Percentiles rank a stretch among this genome's conserved stretches.
These are phyloP conservation scores for Paecilomyces sp. DNA, from an alignment of 2,329 filamentous ascomycete genomes.

Conservation along the genomic window DNA sequence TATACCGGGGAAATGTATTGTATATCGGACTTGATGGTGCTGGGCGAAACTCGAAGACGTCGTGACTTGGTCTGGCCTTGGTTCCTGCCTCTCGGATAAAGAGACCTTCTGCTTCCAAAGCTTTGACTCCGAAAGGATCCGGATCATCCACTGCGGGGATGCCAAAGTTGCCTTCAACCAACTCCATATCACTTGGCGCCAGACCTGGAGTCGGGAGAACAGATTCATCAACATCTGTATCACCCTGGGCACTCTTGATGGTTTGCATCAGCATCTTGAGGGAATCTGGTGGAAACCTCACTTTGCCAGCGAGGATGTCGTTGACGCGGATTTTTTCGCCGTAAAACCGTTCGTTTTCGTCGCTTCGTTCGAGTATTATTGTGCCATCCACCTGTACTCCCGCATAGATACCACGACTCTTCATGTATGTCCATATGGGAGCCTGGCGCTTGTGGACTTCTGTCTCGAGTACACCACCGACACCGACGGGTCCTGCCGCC, in stretches of 20 bases:
- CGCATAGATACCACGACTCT: constrained; percentile 81
- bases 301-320: constrained; percentile 58
- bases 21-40: constrained; percentile 64
- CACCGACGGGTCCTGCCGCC: constrained; percentile 67
- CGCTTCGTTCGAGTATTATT: constrained; percentile 74
- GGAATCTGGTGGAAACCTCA: constrained; percentile 49
- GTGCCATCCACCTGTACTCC: constrained; percentile 84
- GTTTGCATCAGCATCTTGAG: constrained; percentile 66
- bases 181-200: constrained; percentile 67
- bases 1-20: constrained; percentile 55
- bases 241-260: constrained; percentile 79
- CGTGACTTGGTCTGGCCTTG: constrained; percentile 64
- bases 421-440: constrained; percentile 79
- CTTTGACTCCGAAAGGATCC: constrained; percentile 84
- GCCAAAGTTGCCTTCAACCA: constrained; percentile 60
- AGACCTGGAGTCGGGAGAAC: constrained; percentile 61
- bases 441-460: constrained; percentile 61
- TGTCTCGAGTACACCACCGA: constrained; percentile 66
- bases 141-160: constrained; percentile 74
- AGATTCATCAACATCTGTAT: constrained; percentile 63
- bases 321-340: constrained; percentile 55
- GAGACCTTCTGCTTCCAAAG: constrained; percentile 74
- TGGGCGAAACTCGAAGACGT: constrained; percentile 75
- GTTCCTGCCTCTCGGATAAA: constrained; percentile 88
- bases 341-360: constrained; percentile 84